phyloP scores from a whole-genome alignment of 495 filamentous ascomycete species.

The Thermothielavioides terrestris region DNA sequence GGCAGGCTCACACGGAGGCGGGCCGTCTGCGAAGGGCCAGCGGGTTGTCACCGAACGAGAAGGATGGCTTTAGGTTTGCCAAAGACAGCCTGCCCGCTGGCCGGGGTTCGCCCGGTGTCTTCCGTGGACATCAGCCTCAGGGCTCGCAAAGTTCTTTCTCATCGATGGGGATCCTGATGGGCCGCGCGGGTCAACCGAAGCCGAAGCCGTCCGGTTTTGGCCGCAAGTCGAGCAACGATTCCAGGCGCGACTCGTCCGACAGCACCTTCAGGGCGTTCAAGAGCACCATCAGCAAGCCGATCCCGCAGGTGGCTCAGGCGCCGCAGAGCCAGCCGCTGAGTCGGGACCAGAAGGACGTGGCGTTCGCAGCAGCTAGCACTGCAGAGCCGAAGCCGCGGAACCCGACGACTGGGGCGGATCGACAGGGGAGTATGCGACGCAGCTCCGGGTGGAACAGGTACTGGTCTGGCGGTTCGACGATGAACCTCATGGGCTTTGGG shows the following conservation, averaged over 20 bases:
- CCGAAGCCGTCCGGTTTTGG: slow-evolving; percentile 25
- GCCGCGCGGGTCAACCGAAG: slow-evolving; percentile 36
- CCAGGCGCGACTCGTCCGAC: slow-evolving; percentile 41
- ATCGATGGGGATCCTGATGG: slow-evolving; percentile 50
- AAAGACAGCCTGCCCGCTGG: slow-evolving; percentile 48
- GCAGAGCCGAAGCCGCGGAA: slow-evolving; percentile 30
- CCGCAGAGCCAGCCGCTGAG: slow-evolving; percentile 19
- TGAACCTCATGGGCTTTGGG: slow-evolving; percentile 45
- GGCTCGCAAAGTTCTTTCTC: slow-evolving; percentile 44
- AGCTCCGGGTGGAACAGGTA: slow-evolving; percentile 55
- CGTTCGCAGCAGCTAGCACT: slow-evolving; percentile 31
- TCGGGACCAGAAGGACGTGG: slow-evolving; percentile 33
- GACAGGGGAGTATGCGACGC: slow-evolving; percentile 32
- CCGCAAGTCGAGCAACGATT: slow-evolving; percentile 39
- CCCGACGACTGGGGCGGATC: slow-evolving; percentile 16
- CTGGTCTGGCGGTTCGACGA: slow-evolving; percentile 48
- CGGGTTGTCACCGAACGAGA: slow-evolving; percentile 43
- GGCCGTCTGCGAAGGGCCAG: slow-evolving; percentile 42
- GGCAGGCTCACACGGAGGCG: slow-evolving; percentile 37
- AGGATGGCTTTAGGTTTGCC: slow-evolving; percentile 41
- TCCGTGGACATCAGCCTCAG: slow-evolving; percentile 39
- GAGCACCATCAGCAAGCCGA: slow-evolving; percentile 46
- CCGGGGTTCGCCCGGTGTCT: slow-evolving; percentile 23
- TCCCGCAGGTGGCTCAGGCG: slow-evolving; percentile 27
- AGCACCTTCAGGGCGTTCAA: slow-evolving; percentile 46